Conservation (phyloP, 805 yeast species). For the Wickerhamiella kurtzmanii region DNA sequence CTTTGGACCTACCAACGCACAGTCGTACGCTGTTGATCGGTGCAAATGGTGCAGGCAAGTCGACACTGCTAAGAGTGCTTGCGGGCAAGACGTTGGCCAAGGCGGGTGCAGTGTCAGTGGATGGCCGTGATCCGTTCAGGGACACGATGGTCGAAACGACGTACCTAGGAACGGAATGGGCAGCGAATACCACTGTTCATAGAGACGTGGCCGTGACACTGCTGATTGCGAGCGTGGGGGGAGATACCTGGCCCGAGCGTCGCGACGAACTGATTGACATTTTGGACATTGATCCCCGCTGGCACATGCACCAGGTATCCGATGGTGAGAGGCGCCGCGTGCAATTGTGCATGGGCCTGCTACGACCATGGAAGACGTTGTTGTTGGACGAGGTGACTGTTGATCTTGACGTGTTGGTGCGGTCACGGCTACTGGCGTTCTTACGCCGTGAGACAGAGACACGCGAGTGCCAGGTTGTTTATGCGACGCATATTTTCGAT, state of each 20-base stretch:
- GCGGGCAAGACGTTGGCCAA: conserved; percentile 86
- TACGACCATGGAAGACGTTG: conserved; percentile 79
- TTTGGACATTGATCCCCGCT: conserved; percentile 69
- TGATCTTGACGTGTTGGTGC: conserved; percentile 84
- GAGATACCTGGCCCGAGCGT: conserved; percentile 59
- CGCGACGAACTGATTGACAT: conserved; percentile 63
- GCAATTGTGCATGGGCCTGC: conserved; percentile 82
- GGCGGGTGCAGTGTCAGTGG: conserved; percentile 54
- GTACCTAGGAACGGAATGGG: conserved; percentile 96
- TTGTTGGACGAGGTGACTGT: conserved; percentile 95
- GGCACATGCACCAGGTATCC: conserved; percentile 87
- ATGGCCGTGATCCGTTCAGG: conserved; percentile 83
- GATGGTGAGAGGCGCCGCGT: conserved; percentile 95
- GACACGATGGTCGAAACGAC: conserved; percentile 38
- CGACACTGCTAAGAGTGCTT: conserved; percentile 67
- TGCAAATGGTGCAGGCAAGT: conserved; percentile 96
- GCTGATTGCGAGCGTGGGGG: conserved; percentile 69
- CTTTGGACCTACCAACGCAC: conserved; percentile 49
- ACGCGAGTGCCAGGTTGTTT: conserved; percentile 65
- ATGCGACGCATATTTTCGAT: conserved; percentile 93
- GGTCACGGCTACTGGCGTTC: conserved; percentile 59
- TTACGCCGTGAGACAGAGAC: conserved; percentile 56
- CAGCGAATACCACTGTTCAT: conserved; percentile 75
- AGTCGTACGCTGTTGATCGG: conserved; percentile 73
- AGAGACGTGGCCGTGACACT: conserved; percentile 81